Evolutionary conservation across 2,329 filamentous ascomycete genomes (phyloP), one percentile per base, ranked within the genome.

Genomic region (Penicillium hordei): DNA sequence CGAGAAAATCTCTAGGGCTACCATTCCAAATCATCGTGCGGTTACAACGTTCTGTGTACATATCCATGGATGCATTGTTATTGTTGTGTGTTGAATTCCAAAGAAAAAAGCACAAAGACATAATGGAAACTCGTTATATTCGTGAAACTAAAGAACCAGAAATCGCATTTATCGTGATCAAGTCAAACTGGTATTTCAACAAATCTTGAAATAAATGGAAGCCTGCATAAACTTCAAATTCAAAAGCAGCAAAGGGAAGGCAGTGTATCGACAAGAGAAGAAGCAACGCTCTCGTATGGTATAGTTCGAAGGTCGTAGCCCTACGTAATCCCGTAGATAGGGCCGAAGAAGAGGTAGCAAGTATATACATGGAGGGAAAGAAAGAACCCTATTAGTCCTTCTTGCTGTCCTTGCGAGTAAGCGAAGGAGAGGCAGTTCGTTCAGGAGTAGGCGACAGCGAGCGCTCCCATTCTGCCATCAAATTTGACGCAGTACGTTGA

Each of bases 391-490:
- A 29, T 66, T 59, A 74, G 58, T 74, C 70, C 46, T 66, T 70
- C 60, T 73, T 73, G 62, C 65, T 66, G 52, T 67, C 68, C 54
- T 73, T 73, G 33, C 58, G 54, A 9, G 19, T 58, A 9, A 60
- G 54, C 6, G 56, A 57, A 34, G 67, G 59, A 36, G 64, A 66
- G 36, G 54, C 48, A 42, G 61, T 62, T 33, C 66, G 61, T 33
- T 72, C 72, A 4, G 74, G 68, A 1, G 82, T 78, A 34, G 85
- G 81, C 2, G 83, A 86, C 15, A 93, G 78, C 64, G 85, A 90
- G 73, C 86, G 90, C 78, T 97, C 93, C 90, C 91, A 96, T 71
- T 96, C 92, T 63, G 87, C 89, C 86, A 97, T 91, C 57, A 96
- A 81, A 61, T 89, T 89, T 36, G 87, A 89, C n/a, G 93, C 90